Evolutionary conservation across 2,329 filamentous ascomycete species (phyloP).

Genomic region (Aspergillus fijiensis): DNA sequence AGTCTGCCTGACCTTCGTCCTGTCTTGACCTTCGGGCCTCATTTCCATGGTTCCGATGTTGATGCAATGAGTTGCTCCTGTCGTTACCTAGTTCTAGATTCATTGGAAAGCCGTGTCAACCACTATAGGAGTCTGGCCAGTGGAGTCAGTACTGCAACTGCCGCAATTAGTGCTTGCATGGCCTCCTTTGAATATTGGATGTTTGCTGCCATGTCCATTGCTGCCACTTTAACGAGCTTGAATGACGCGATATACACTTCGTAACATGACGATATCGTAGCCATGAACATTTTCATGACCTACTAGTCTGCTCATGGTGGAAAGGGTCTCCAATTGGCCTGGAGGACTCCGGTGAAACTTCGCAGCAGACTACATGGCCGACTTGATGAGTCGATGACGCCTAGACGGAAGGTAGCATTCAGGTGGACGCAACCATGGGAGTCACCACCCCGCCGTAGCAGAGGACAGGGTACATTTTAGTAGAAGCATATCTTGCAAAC

Average conservation of each 20-base stretch:
- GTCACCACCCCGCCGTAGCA: background rate
- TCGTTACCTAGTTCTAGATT: background rate
- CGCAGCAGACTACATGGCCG: background rate
- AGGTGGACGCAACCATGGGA: constrained; percentile 14
- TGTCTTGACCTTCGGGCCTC: background rate
- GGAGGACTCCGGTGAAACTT: background rate
- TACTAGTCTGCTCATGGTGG: background rate
- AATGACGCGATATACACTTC: background rate
- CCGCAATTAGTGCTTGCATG: background rate
- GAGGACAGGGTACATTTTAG: background rate
- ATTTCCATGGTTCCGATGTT: background rate
- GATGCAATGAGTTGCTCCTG: background rate
- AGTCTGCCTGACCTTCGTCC: background rate
- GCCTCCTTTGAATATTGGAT: background rate
- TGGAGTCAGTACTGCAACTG: background rate
- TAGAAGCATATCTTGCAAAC: background rate
- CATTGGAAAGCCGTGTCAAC: background rate
- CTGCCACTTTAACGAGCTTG: background rate
- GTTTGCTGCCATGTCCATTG: background rate
- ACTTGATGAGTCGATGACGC: constrained; percentile 20
- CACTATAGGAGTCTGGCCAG: background rate
- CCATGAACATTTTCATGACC: background rate
- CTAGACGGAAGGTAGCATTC: constrained; percentile 18
- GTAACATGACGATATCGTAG: background rate
- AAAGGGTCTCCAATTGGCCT: background rate